Evolutionary conservation across 2,329 filamentous ascomycete species (phyloP).

Genomic region (Monilinia aucupariae): DNA sequence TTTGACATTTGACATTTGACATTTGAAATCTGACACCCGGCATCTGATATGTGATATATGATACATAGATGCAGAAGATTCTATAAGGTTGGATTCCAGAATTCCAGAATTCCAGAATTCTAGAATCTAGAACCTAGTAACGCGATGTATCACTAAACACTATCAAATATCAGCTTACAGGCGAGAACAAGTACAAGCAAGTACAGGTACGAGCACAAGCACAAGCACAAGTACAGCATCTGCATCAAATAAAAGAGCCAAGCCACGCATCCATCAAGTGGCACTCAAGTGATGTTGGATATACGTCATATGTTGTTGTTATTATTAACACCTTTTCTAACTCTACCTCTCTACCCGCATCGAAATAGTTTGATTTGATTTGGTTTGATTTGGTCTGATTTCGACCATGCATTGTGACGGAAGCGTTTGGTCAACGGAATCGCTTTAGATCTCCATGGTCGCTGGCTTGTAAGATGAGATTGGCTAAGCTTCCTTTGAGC

Average conservation of each 20-base stretch:
- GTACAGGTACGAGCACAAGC: too few species aligned
- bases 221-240: background rate
- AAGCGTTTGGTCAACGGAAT: too few species aligned
- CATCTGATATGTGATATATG: background rate
- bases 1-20: too few species aligned
- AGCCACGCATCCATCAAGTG: background rate
- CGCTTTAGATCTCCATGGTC: background rate
- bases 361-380: too few species aligned
- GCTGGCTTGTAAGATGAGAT: background rate
- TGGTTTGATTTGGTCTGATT: too few species aligned
- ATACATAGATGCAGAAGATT: background rate
- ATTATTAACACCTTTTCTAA: background rate
- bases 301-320: background rate
- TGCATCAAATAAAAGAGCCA: background rate
- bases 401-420: too few species aligned
- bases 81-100: too few species aligned
- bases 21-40: too few species aligned
- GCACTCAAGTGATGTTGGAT: background rate
- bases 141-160: background rate
- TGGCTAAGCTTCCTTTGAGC: background rate
- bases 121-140: background rate
- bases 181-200: background rate
- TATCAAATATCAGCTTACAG: background rate
- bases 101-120: background rate
- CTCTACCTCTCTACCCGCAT: background rate